A percentile compares a stretch with the other conserved stretches of the same genome.
These are phyloP conservation scores for Fagopyrum esculentum DNA, from an alignment of 148 eudicot species.

Conservation along the genomic window DNA sequence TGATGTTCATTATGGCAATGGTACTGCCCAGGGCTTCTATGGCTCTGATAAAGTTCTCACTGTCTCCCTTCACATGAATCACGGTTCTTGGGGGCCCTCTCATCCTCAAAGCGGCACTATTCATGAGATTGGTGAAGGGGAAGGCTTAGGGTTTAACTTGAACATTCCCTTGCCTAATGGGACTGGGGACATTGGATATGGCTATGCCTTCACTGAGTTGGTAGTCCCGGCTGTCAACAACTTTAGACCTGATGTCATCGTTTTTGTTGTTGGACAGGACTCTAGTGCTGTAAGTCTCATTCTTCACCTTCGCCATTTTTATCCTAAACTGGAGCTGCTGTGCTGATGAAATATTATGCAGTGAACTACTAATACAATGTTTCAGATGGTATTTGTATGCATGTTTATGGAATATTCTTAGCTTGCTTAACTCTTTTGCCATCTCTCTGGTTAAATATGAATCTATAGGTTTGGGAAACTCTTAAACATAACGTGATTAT, in stretches of 20 bases:
- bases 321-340: neutral
- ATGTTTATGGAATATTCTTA: no score
- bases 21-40: slow-evolving; percentile 89
- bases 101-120: slow-evolving; percentile 74
- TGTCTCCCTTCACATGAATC: slow-evolving; percentile 94
- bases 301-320: neutral
- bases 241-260: slow-evolving; percentile 71
- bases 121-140: slow-evolving; percentile 80
- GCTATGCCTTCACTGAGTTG: slow-evolving; percentile 56
- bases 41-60: slow-evolving; percentile 65
- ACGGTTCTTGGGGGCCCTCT: slow-evolving; percentile 96
- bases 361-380: neutral
- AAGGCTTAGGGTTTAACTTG: slow-evolving; percentile 77
- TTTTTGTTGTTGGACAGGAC: slow-evolving; percentile 84
- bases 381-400: neutral
- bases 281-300: slow-evolving; percentile 83
- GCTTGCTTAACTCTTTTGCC: no score
- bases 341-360: neutral
- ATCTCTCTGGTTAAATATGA: no score
- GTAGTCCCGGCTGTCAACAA: slow-evolving; percentile 69
- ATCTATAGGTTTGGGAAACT: no score
- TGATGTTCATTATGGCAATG: slow-evolving; percentile 96
- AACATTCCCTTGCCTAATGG: slow-evolving; percentile 92
- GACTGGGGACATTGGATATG: slow-evolving; percentile 67
- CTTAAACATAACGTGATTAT: no score